A percentile compares a stretch with the other conserved stretches of the same genome.
Conservation (phyloP, 768 basidiomycete genomes). For the Psilocybe tampanensis region DNA sequence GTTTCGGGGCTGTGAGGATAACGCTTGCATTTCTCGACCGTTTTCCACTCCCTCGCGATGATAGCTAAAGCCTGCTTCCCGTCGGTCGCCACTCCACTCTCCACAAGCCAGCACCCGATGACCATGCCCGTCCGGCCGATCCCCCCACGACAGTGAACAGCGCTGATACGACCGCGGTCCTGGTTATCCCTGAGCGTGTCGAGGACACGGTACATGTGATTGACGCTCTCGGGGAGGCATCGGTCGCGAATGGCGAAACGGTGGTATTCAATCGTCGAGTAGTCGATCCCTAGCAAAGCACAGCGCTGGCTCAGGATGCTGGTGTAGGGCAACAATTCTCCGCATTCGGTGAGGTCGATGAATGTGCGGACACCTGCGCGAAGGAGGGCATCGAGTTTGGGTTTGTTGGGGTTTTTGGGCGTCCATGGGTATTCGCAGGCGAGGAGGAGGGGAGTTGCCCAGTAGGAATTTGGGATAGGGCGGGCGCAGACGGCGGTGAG, state of each 20-base stretch:
- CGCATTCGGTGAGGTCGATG: conserved; percentile 83
- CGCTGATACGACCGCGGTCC: conserved; percentile 56
- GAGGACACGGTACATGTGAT: conserved; percentile 62
- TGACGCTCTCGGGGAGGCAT: conserved; percentile 58
- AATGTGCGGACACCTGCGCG: conserved; percentile 76
- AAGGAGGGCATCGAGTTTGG: conserved; percentile 76
- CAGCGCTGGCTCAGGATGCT: conserved; percentile 56
- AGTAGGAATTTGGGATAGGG: conserved; percentile 85
- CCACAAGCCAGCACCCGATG: conserved; percentile 76
- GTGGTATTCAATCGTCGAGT: conserved; percentile 66
- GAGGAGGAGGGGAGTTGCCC: conserved; percentile 72
- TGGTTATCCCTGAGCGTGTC: conserved; percentile 63
- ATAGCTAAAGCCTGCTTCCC: conserved; percentile 66
- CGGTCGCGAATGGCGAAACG: conserved; percentile 80
- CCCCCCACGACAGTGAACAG: conserved; percentile 80
- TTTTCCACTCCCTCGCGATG: conserved; percentile 71
- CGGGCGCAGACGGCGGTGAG: conserved; percentile 34
- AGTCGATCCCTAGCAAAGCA: conserved; percentile 55
- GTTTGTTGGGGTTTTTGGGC: conserved; percentile 54
- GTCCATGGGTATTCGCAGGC: conserved; percentile 86
- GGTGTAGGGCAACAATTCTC: conserved; percentile 71
- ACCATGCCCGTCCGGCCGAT: conserved; percentile 72
- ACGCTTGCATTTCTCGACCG: conserved; percentile 75
- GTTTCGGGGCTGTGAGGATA: conserved; percentile 82
- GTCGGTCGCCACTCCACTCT: conserved; percentile 60